These are phyloP conservation scores for Eimeria tenella DNA, from an alignment of 169 alveolate species.

Conservation along the genomic window DNA sequence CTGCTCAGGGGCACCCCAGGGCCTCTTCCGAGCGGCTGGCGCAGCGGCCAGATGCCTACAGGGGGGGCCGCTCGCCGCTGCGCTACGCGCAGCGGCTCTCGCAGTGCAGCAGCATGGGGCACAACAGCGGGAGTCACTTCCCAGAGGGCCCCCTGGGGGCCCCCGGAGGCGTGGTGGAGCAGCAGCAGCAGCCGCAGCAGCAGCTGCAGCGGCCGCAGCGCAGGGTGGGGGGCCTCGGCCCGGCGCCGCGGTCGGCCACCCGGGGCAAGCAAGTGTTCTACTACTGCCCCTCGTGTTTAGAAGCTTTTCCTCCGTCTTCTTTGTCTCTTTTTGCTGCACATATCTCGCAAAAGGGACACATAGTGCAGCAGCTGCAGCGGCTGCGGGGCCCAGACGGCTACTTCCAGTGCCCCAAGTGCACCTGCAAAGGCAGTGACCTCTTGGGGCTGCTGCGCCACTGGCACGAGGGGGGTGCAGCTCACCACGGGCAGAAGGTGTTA, in stretches of 20 bases:
- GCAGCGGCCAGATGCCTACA: not conserved
- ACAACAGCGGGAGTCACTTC: not conserved
- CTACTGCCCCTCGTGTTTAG: conserved; percentile 38
- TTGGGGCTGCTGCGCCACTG: conserved; percentile 36
- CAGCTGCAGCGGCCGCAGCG: not conserved
- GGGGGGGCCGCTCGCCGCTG: not conserved
- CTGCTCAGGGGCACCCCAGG: not conserved
- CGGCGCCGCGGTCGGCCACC: not conserved
- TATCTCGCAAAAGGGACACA: conserved; percentile 13
- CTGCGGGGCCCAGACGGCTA: conserved; percentile 40
- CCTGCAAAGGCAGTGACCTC: conserved; percentile 43
- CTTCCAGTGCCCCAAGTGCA: conserved; percentile 33
- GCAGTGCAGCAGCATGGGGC: not conserved
- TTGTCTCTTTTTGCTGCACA: conserved; percentile 44
- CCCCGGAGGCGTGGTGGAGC: not conserved
- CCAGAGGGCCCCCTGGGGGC: not conserved
- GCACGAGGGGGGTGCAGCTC: conserved; percentile 57
- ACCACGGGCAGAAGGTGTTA: conserved; percentile 13
- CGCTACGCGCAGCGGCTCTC: not conserved
- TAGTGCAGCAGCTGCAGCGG: conserved; percentile 45
- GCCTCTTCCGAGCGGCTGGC: not conserved
- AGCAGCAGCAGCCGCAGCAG: not conserved
- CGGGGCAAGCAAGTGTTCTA: conserved; percentile 19
- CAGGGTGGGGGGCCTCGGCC: not conserved
- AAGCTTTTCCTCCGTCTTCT: conserved; percentile 26